These are phyloP conservation scores for Auriscalpium vulgare DNA, from an alignment of 768 basidiomycete genomes.

Conservation along the genomic window DNA sequence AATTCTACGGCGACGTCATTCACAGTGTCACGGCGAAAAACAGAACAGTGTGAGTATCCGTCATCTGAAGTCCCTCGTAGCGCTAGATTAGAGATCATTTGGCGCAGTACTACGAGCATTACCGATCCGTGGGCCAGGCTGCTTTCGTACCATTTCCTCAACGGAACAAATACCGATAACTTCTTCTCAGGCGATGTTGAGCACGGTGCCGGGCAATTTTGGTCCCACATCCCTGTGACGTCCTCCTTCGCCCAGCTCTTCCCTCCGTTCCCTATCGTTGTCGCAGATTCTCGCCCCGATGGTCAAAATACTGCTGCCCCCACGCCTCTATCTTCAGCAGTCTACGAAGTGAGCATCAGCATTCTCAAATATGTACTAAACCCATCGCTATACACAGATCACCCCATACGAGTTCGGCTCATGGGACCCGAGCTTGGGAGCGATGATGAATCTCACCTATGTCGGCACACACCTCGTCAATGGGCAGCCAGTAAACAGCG, in stretches of 20 bases:
- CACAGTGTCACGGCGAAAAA: slow-evolving; percentile 52
- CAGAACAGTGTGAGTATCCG: slow-evolving; percentile 38
- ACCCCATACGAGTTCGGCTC: slow-evolving; percentile 62
- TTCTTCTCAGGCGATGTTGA: slow-evolving; percentile 51
- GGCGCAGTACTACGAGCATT: slow-evolving; percentile 49
- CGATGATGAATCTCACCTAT: slow-evolving; percentile 55
- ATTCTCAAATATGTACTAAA: too few relatives aligned
- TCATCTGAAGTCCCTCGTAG: too few relatives aligned
- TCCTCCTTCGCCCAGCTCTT: slow-evolving; percentile 40
- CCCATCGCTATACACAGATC: slow-evolving; percentile 29
- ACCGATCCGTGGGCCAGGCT: slow-evolving; percentile 60
- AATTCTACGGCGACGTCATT: slow-evolving; percentile 46
- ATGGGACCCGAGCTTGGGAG: slow-evolving; percentile 62
- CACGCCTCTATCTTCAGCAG: slow-evolving; percentile 32
- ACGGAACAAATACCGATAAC: slow-evolving; percentile 48
- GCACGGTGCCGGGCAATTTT: slow-evolving; percentile 67
- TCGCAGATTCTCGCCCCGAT: slow-evolving; percentile 44
- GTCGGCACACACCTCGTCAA: slow-evolving; percentile 58
- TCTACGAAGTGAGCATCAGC: slow-evolving; percentile 45
- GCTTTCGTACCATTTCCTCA: slow-evolving; percentile 68
- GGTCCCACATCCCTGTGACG: slow-evolving; percentile 48
- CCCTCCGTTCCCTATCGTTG: slow-evolving; percentile 63
- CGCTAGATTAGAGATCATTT: too few relatives aligned
- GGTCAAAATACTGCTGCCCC: slow-evolving; percentile 34
- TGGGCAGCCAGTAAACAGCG: slow-evolving; percentile 44